Evolutionary conservation across 2,329 filamentous ascomycete genomes (phyloP).

Genomic region (Trichoderma guizhouense): DNA sequence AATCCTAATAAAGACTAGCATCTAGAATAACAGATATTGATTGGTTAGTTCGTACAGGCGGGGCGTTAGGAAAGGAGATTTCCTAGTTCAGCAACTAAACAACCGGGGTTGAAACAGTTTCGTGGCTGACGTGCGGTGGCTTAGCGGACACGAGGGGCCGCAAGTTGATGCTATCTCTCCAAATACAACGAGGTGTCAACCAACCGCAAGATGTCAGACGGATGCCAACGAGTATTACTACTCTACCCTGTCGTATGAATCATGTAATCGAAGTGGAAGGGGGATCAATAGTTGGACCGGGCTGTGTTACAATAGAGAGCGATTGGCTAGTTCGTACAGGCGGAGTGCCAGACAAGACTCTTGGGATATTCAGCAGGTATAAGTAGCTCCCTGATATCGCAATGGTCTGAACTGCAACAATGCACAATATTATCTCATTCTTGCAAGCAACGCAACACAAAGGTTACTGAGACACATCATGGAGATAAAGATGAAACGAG

Average conservation of each 20-base stretch:
- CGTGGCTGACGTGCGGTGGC: background rate
- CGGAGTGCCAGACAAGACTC: background rate
- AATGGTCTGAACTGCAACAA: background rate
- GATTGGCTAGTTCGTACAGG: background rate
- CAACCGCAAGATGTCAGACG: background rate
- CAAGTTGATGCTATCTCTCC: background rate
- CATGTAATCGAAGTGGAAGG: background rate
- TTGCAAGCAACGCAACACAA: background rate
- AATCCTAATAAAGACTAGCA: background rate
- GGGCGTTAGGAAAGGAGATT: background rate
- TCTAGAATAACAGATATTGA: background rate
- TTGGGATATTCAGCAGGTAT: background rate
- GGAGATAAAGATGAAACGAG: background rate
- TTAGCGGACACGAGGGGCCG: background rate
- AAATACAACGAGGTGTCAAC: background rate
- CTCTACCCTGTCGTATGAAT: background rate
- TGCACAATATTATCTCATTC: background rate
- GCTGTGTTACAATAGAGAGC: background rate
- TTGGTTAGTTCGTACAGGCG: conserved; percentile 8
- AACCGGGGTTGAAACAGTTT: background rate
- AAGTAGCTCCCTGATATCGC: background rate
- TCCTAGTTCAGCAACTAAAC: background rate
- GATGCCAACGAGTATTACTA: background rate
- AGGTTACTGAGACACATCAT: too few relatives aligned
- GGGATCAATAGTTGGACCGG: background rate